These are phyloP conservation scores for Chalciporus piperatus DNA, from an alignment of 768 basidiomycete species.

Conservation along the genomic window DNA sequence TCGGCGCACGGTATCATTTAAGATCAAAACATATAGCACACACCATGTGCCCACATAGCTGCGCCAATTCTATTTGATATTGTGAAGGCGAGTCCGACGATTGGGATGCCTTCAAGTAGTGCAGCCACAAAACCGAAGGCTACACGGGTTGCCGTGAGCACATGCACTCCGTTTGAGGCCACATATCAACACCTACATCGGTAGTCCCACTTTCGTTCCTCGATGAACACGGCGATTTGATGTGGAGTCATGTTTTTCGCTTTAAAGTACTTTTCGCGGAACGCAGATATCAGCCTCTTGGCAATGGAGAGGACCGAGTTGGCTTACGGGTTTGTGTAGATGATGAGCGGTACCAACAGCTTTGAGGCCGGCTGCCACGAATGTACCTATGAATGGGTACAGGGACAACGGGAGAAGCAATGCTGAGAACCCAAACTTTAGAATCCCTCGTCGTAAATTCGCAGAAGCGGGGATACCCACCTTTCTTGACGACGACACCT, in stretches of 20 bases:
- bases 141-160: slow-evolving; percentile 22
- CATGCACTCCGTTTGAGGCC: no score
- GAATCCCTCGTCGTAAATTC: neutral
- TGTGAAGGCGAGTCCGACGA: slow-evolving; percentile 78
- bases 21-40: slow-evolving; percentile 6
- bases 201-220: slow-evolving; percentile 91
- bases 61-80: slow-evolving; percentile 88
- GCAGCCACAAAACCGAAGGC: slow-evolving; percentile 87
- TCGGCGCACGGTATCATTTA: no score
- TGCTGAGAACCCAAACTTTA: slow-evolving; percentile 37
- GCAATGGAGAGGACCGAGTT: neutral
- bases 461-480: slow-evolving; percentile 11
- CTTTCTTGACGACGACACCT: slow-evolving; percentile 18
- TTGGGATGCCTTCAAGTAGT: slow-evolving; percentile 75
- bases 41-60: slow-evolving; percentile 92
- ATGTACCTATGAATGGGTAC: slow-evolving; percentile 66
- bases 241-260: slow-evolving; percentile 76
- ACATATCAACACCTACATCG: slow-evolving; percentile 40
- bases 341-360: slow-evolving; percentile 63
- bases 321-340: slow-evolving; percentile 64
- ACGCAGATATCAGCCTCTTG: neutral
- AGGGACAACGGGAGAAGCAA: slow-evolving; percentile 61
- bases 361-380: slow-evolving; percentile 62
- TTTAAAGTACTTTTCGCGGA: slow-evolving; percentile 63
- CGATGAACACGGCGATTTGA: slow-evolving; percentile 73